Conservation (phyloP, 192 early-diverging fungal species). For the Backusella mclennaniae region DNA sequence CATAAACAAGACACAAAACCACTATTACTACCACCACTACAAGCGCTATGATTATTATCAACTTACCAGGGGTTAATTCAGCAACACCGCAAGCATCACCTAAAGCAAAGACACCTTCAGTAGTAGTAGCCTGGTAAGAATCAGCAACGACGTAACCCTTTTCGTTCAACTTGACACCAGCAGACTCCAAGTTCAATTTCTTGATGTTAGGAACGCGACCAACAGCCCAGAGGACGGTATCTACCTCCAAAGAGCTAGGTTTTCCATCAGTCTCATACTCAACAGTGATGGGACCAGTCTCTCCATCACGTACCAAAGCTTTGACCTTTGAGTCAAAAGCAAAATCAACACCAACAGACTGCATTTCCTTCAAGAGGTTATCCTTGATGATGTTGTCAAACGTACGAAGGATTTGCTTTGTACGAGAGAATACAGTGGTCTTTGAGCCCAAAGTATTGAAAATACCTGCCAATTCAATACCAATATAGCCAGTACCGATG, state of each 20-base stretch:
- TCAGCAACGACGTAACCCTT: slow-evolving; percentile 79
- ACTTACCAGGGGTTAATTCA: slow-evolving; percentile 85
- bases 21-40: not conserved
- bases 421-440: slow-evolving; percentile 83
- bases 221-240: slow-evolving; percentile 89
- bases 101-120: slow-evolving; percentile 76
- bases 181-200: slow-evolving; percentile 66
- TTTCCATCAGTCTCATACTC: slow-evolving; percentile 41
- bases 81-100: slow-evolving; percentile 93
- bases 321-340: slow-evolving; percentile 61
- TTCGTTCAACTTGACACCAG: slow-evolving; percentile 59
- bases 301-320: slow-evolving; percentile 55
- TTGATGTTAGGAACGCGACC: slow-evolving; percentile 80
- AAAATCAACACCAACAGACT: slow-evolving; percentile 79
- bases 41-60: not conserved
- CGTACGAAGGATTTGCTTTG: slow-evolving; percentile 77
- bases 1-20: not conserved
- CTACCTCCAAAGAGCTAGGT: slow-evolving; percentile 59
- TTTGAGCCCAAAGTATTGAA: slow-evolving; percentile 86
- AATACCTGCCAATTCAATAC: slow-evolving; percentile 93
- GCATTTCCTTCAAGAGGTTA: slow-evolving; percentile 74
- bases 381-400: slow-evolving; percentile 87
- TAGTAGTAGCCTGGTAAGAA: slow-evolving; percentile 83
- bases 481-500: slow-evolving; percentile 94
- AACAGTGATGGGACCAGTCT: slow-evolving; percentile 54